Evolutionary conservation across 768 basidiomycete genomes (phyloP), one percentile per base, ranked within the genome.

Genomic region (Hemileccinum impolitum): DNA sequence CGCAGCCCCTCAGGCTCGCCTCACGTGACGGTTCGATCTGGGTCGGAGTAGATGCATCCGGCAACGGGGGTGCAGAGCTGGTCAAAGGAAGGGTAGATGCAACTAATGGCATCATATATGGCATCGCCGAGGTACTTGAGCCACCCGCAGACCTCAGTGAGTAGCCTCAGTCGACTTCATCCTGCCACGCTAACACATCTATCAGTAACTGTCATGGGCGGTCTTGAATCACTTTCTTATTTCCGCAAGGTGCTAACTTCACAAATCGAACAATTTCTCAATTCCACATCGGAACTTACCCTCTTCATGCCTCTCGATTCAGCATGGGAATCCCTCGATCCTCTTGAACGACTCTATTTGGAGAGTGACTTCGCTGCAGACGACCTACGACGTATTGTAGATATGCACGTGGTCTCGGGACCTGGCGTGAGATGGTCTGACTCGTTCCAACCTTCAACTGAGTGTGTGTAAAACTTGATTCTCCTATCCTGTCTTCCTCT

Each of bases 261-360:
- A 0, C 78, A 81, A 42, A 77, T 86, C 32, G 60, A 72, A 39
- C 61, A 70, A 17, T 68, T 80, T 31, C 74, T 96, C 36, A 84
- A 85, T 47, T 74, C 72, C 38, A 82, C 85, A 0, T 70, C 88
- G 5, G 81, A 85, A 60, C 69, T 95, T 39, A 96, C 96, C 0
- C 57, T 98, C 25, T 99, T 99, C 65, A 79, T 95, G 7, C 95
- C 96, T 1, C 75, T 87, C 21, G 79, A 96, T 64, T 69, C 78
- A 31, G 96, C 95, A 12, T 98, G 92, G 85, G 69, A 83, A n/a
- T 69, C 68, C 10, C 72, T 99, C 31, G 78, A 90, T 52, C 75
- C 74, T 9, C 78, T 90, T 43, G 94, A 98, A 64, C 80, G 85
- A 39, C 65, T 88, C 4, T 99, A 96, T 66, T 75, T 99, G 12